phyloP scores from a whole-genome alignment of 495 filamentous ascomycete genomes.

The Symbiotaphrina buchneri region DNA sequence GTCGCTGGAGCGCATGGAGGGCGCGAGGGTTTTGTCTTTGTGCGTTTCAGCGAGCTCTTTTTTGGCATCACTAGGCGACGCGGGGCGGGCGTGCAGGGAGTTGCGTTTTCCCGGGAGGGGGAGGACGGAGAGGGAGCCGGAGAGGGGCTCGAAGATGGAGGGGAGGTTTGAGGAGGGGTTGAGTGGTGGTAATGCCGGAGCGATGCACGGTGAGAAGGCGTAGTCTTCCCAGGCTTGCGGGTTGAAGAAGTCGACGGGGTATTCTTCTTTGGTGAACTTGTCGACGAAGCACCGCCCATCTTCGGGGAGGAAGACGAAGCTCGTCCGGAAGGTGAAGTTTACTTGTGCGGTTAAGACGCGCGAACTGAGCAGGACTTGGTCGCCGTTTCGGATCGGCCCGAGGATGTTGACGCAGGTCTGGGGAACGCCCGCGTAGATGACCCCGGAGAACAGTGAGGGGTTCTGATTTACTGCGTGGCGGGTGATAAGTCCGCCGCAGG shows the following conservation, averaged over 20 bases:
- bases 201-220: constrained; percentile 56
- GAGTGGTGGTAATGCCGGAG: constrained; percentile 27
- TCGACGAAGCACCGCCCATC: constrained; percentile 80
- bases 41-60: constrained; percentile 10
- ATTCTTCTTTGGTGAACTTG: constrained; percentile 57
- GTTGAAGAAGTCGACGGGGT: constrained; percentile 70
- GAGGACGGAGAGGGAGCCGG: constrained; percentile 8
- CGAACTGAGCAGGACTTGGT: constrained; percentile 74
- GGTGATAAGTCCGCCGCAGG: constrained; percentile 73
- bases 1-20: constrained; percentile 17
- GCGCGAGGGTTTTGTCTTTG: constrained; percentile 21
- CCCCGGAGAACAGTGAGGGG: constrained; percentile 71
- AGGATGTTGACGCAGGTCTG: constrained; percentile 79
- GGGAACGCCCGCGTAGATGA: constrained; percentile 70
- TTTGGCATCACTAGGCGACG: constrained; percentile 8
- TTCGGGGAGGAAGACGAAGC: constrained; percentile 67
- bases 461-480: constrained; percentile 74
- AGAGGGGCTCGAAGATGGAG: constrained; percentile 23
- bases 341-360: constrained; percentile 85
- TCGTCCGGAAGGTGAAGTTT: constrained; percentile 80
- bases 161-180: constrained; percentile 8
- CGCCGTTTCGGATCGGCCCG: constrained; percentile 73
- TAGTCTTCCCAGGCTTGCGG: constrained; percentile 59
- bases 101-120: constrained; percentile 4
- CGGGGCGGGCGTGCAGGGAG: not conserved